phyloP scores from a whole-genome alignment of 352 stramenopile species.

The Globisporangium emineosum region DNA sequence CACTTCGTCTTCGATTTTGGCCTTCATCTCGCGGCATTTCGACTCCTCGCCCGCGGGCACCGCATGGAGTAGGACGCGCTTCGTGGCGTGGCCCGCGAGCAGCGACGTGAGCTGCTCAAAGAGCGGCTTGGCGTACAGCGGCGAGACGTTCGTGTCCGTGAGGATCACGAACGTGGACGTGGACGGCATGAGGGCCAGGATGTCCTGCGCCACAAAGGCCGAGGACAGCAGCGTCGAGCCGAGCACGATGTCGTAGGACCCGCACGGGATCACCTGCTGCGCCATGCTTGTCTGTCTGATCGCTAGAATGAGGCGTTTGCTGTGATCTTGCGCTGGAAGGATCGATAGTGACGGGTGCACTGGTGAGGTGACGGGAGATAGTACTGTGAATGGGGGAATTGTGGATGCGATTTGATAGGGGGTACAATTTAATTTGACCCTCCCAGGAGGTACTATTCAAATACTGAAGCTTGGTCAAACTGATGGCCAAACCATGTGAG shows the following conservation, averaged over 20 bases:
- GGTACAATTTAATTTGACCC: not conserved
- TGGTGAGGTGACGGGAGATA: not conserved
- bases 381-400: not conserved
- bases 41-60: constrained; percentile 68
- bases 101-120: constrained; percentile 41
- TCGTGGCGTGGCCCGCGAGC: constrained; percentile 26
- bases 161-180: constrained; percentile 83
- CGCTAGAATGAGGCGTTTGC: not conserved
- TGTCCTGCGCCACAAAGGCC: constrained; percentile 59
- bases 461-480: no score
- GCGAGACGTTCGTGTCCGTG: constrained; percentile 71
- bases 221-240: constrained; percentile 62
- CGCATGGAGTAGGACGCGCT: constrained; percentile 63
- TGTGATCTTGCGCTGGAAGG: not conserved
- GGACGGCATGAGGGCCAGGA: constrained; percentile 44
- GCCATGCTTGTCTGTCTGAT: constrained; percentile 4
- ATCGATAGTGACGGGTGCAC: not conserved
- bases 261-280: constrained; percentile 55
- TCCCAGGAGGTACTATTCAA: not conserved
- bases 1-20: constrained; percentile 76
- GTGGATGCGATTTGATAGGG: not conserved
- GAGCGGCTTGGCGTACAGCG: constrained; percentile 70
- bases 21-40: constrained; percentile 79
- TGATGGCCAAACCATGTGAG: no score
- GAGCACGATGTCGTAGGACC: constrained; percentile 80